Evolutionary conservation across 2,329 filamentous ascomycete species (phyloP).

Genomic region (Endoconidiophora laricicola): DNA sequence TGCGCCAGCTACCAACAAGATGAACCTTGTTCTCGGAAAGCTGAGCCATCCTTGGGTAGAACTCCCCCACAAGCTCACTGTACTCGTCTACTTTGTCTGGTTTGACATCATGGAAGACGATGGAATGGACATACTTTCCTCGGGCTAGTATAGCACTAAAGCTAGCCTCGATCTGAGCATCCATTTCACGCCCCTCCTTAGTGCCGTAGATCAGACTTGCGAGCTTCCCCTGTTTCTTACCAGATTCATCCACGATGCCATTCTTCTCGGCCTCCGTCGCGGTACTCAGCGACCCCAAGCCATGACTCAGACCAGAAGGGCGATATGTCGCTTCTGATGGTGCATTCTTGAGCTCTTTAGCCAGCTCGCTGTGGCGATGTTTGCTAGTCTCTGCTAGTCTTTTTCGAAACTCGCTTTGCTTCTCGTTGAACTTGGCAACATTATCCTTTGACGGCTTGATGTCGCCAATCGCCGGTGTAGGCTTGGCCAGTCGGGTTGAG

Average conservation of each 20-base stretch:
- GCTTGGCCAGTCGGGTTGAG: constrained; percentile 18
- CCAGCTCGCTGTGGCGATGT: constrained; percentile 28
- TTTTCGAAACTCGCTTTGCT: constrained; percentile 76
- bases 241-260: constrained; percentile 27
- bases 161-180: constrained; percentile 87
- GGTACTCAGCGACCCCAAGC: constrained; percentile 44
- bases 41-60: constrained; percentile 81
- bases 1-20: constrained; percentile 93
- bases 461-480: constrained; percentile 68
- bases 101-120: constrained; percentile 91
- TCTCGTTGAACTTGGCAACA: constrained; percentile 60
- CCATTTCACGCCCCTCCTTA: constrained; percentile 82
- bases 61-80: constrained; percentile 69
- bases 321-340: constrained; percentile 6
- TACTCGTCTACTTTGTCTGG: constrained; percentile 94
- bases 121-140: constrained; percentile 96
- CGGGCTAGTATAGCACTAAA: constrained; percentile 90
- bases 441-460: constrained; percentile 49
- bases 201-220: constrained; percentile 92
- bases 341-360: constrained; percentile 3
- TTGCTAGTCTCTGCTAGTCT: constrained; percentile 60
- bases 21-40: constrained; percentile 84
- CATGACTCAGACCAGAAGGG: constrained; percentile 21
- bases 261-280: constrained; percentile 25
- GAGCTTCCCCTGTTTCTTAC: constrained; percentile 55